These are phyloP conservation scores for Rhizophlyctis rosea DNA, from an alignment of 192 early-diverging fungal species.

Conservation along the genomic window DNA sequence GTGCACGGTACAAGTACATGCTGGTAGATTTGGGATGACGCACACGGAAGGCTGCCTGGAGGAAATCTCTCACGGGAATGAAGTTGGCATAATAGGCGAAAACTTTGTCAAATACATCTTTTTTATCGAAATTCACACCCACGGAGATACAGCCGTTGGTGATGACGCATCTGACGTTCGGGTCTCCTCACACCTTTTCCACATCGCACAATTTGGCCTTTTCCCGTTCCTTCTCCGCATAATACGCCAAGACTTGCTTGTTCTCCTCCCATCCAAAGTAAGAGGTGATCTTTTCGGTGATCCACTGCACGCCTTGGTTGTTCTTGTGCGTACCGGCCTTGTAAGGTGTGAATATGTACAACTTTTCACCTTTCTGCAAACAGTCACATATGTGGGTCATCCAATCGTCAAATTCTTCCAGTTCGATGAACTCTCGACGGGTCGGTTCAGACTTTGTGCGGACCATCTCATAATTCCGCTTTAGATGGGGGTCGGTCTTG, in stretches of 20 bases:
- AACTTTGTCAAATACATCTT: slow-evolving; percentile 15
- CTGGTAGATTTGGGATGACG: slow-evolving; percentile 12
- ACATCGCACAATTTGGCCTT: slow-evolving; percentile 13
- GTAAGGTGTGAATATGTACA: slow-evolving; percentile 22
- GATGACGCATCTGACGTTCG: slow-evolving; percentile 9
- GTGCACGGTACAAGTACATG: slow-evolving; percentile 8
- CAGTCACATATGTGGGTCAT: slow-evolving; percentile 1
- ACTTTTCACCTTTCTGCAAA: slow-evolving; percentile 9
- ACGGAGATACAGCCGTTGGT: slow-evolving; percentile 23
- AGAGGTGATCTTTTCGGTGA: neutral
- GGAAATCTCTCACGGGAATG: slow-evolving; percentile 12
- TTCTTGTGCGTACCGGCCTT: neutral
- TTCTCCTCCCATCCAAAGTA: slow-evolving; percentile 4
- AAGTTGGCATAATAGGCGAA: slow-evolving; percentile 5
- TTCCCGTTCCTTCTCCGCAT: slow-evolving; percentile 21
- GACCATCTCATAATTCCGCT: neutral
- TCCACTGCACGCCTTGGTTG: slow-evolving; percentile 4
- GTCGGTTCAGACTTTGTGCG: neutral
- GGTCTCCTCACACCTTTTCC: slow-evolving; percentile 7
- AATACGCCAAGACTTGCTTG: slow-evolving; percentile 13
- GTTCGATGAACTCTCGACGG: slow-evolving; percentile 5
- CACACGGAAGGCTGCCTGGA: slow-evolving; percentile 14
- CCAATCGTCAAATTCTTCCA: slow-evolving; percentile 12
- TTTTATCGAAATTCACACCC: slow-evolving; percentile 19
- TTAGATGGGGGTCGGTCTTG: slow-evolving; percentile 1